Evolutionary conservation across 2,329 filamentous ascomycete species (phyloP).

Genomic region (Stylonectria norvegica): DNA sequence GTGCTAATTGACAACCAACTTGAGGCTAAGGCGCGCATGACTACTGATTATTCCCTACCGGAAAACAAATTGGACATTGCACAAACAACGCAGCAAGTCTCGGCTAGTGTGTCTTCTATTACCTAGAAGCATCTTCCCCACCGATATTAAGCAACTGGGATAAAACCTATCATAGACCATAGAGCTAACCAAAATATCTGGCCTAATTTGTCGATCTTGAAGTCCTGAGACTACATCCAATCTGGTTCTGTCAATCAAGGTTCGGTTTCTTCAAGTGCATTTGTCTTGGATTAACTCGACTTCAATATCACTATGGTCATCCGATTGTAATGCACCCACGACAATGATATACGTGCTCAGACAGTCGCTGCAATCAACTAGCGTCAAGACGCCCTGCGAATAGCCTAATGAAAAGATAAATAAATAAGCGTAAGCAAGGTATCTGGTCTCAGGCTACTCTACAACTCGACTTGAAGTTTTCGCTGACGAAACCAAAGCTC

Average conservation of each 20-base stretch:
- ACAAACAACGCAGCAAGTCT: background rate
- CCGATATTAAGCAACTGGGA: background rate
- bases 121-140: background rate
- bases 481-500: too few species aligned
- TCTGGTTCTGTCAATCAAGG: conserved; percentile 30
- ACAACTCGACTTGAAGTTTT: too few species aligned
- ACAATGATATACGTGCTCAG: background rate
- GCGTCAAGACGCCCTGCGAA: background rate
- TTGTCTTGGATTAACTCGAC: conserved; percentile 35
- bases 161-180: background rate
- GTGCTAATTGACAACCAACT: background rate
- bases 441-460: too few species aligned
- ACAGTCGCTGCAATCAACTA: background rate
- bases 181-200: background rate
- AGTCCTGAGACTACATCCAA: background rate
- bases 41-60: background rate
- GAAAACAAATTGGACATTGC: background rate
- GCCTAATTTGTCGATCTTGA: background rate
- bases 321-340: conserved; percentile 29
- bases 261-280: conserved; percentile 39
- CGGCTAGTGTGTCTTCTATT: background rate
- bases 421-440: too few species aligned
- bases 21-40: background rate
- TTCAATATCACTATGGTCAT: conserved; percentile 38
- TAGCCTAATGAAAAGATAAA: too few species aligned